Base-by-base conservation (phyloP, 805 yeast species). In the Limtongia smithiae region DNA sequence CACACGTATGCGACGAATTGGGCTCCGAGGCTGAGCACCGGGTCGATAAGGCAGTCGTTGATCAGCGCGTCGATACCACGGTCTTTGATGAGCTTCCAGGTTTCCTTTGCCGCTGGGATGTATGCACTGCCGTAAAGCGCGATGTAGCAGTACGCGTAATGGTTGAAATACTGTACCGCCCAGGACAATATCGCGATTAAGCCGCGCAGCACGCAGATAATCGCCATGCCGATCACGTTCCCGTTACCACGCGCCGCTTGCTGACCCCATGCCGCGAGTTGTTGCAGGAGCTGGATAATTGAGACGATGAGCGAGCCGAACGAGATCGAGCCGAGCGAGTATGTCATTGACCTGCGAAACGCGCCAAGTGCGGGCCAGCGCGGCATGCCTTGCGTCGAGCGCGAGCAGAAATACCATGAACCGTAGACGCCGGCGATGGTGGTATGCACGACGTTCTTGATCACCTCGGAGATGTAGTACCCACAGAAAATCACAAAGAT, bases 241-340 rank as follows among this genome's bases (percentile, higher is more conserved):
- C 78, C 77, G 31, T 80, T 80, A 28, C 75, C 75, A 28, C 69
- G 71, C 22, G 77, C 73, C 22, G 80, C 71, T 44, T 75, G 77
- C 61, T 80, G 77, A 41, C 80, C 62, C 20, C 80, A 64, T 17
- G 74, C 71, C 35, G 86, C 62, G 4, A 78, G 62, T 44, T 79
- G 81, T 53, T 80, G 76, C 37, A 85, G 55, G 14, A 87, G 73
- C 62, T 86, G 91, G 54, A 88, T 75, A 22, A 87, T 54, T 0
- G 87, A 79, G 34, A 85, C 85, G 64, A 84, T 75, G 61, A 84
- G 66, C 1, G 88, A 83, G 0, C 96, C 96, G 62, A 86, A 84
- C 64, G 95, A 84, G 47, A 90, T 83, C 2, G 95, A 85, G 1
- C 97, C 97, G 62, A 89, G 83, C 8, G 95, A 86, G 64, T 82